Conservation (phyloP, 2,329 filamentous ascomycete genomes). For the Xylaria sp. region DNA sequence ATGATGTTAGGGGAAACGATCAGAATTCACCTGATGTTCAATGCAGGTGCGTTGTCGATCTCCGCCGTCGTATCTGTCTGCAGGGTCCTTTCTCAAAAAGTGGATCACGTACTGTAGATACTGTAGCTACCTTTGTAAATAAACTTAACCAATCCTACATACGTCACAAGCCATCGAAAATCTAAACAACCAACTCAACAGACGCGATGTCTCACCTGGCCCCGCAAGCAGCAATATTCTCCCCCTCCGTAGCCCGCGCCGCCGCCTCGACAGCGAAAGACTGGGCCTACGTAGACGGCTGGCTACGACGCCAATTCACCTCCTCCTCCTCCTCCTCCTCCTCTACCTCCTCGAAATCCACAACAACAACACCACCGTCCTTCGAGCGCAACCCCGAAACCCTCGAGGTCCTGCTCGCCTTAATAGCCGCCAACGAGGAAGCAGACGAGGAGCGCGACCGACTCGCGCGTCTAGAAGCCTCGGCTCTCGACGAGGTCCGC, state of each 20-base stretch:
- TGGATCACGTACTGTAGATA: no score
- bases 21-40: no score
- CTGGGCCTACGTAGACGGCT: constrained; percentile 87
- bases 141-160: no score
- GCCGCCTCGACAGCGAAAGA: constrained; percentile 87
- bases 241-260: constrained; percentile 74
- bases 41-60: no score
- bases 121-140: no score
- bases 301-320: constrained; percentile 74
- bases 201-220: constrained; percentile 50
- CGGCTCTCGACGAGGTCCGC: constrained; percentile 64
- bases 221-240: constrained; percentile 67
- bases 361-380: constrained; percentile 69
- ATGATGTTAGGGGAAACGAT: no score
- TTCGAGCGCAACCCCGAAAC: constrained; percentile 93
- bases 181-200: neutral
- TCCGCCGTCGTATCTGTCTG: no score
- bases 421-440: constrained; percentile 79
- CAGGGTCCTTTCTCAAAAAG: no score
- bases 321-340: constrained; percentile 57
- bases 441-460: constrained; percentile 76
- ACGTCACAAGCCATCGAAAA: no score
- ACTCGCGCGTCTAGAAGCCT: constrained; percentile 67
- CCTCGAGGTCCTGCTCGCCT: constrained; percentile 75
- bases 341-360: constrained; percentile 40